Base-by-base conservation (phyloP, 805 yeast genomes). In the Metschnikowia sp. region DNA sequence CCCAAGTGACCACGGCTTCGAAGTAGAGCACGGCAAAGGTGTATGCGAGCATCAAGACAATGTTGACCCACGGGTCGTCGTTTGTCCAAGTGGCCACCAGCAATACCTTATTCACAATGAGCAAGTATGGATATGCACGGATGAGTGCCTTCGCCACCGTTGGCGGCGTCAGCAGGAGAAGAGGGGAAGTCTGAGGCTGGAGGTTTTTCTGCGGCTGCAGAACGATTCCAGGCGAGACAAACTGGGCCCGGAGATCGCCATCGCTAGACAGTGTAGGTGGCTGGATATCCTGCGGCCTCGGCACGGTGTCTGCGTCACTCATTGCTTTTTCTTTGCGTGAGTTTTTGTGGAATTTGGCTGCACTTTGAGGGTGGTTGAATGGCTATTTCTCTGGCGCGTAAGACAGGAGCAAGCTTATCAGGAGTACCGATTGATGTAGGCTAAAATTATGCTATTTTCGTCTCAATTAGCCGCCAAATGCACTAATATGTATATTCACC, bases 71-170 rank as follows among this genome's bases (percentile, higher is more conserved):
- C 32, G 78, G 74, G 62, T 88, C 94, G 33, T 86, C 91, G 52
- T 83, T 83, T 2, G 97, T 87, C 99, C 99, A 92, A 0, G 98
- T 91, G 33, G 88, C 65, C 35, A 90, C 74, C 37, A 88, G 83
- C 46, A 90, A 72, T 2, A 79, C 52, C 54, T 83, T 81, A 63
- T 91, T 89, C 9, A 83, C 80, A 1, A 86, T 78, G 35, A 87
- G 75, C 37, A 92, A 72, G 61, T 88, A 88, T 2, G 98, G 98
- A 63, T 92, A 91, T 9, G 96, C 81, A 50, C 82, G 77, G 35
- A 90, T 80, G 43, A 92, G 74, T 3, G 94, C 88, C 57, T 88
- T 86, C 30, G 96, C 84, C 11, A 92, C 88, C 0, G 90, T 81
- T 2, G 97, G 94, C 2, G 98, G 98, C 0, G 99, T 94, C 1